Base-by-base conservation (phyloP, 2,329 filamentous ascomycete genomes). In the Microcyclospora pomicola region DNA sequence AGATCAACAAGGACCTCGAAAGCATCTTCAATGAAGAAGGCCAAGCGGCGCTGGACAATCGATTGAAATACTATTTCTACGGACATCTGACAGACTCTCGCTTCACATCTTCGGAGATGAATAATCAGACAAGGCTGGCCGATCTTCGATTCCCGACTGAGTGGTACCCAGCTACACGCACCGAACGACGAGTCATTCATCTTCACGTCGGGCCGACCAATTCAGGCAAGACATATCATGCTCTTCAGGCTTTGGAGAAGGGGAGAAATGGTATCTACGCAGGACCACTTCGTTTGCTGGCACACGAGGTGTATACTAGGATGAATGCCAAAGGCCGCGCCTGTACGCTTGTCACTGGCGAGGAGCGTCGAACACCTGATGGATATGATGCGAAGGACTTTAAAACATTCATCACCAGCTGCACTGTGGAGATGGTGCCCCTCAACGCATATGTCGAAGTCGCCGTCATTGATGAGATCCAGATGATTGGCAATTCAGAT, bases 151-250 rank as follows among this genome's bases (percentile, higher is more conserved):
- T 77, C 58, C 91, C 91, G 0, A 72, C 79, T 38, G 91, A 98
- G 58, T 96, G 88, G 88, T 96, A 80, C 54, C 85, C 88, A 1
- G 77, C 74, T 3, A 91, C 91, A 2, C 73, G 92, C 41, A 70
- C 75, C 33, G 68, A 91, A 50, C 82, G 87, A 52, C 72, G 91
- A 33, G 88, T 76, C 0, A 72, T 98, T 31, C 85, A 96, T 63
- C 67, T 98, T 14, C 91, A 98, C 52, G 86, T 98, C 35, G 91
- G 91, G 0, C 91, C 91, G 1, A 98, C 91, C 2, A 98, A 98
- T 59, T 96, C 91, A 1, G 91, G 91, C 40, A 98, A 98, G 67
- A 98, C 92, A 0, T 98, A 96, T 56, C 81, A 86, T 55, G 92
- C 91, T 1, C 64, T 98, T 45, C 80, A 93, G 61, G 77, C 81